A percentile compares a stretch with the other conserved stretches of the same genome.
phyloP scores from a whole-genome alignment of 2,329 filamentous ascomycete genomes.

The Acrocalymma vagum region DNA sequence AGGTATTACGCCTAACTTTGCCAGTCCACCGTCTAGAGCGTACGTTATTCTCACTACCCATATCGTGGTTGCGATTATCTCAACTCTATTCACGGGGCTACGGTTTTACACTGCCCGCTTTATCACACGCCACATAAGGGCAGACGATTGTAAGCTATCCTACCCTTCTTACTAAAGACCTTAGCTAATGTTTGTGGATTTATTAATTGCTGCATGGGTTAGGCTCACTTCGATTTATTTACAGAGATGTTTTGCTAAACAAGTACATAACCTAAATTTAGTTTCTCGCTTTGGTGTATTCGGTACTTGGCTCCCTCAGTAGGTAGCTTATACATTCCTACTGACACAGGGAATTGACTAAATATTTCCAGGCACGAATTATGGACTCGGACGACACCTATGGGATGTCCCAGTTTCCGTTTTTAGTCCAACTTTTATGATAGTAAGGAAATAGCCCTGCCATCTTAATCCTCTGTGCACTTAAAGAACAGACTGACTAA shows the following conservation, averaged over 20 bases:
- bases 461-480: slow-evolving; percentile 1
- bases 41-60: slow-evolving; percentile 2
- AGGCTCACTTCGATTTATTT: too few relatives aligned
- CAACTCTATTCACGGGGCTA: slow-evolving; percentile 6
- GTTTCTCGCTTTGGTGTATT: slow-evolving; percentile 8
- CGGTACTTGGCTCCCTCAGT: slow-evolving; percentile 4
- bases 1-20: slow-evolving; percentile 7
- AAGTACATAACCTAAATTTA: slow-evolving; percentile 5
- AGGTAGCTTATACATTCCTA: slow-evolving; percentile 3
- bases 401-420: slow-evolving; percentile 3
- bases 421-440: slow-evolving; percentile 8
- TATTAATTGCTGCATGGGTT: slow-evolving; percentile 8
- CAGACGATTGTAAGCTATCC: slow-evolving; percentile 8
- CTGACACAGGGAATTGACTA: slow-evolving; percentile 6
- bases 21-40: too few relatives aligned
- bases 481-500: slow-evolving; percentile 7
- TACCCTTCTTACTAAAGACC: slow-evolving; percentile 5
- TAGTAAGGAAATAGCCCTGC: slow-evolving; percentile 2
- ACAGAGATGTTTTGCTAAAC: slow-evolving; percentile 6
- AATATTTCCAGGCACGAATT: slow-evolving; percentile 6
- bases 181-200: slow-evolving; percentile 5
- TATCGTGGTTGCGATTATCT: slow-evolving; percentile 4
- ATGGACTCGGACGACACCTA: slow-evolving; percentile 6
- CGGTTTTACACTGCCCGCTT: slow-evolving; percentile 7
- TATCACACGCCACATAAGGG: slow-evolving; percentile 7